These are phyloP conservation scores for Cystoisospora suis DNA, from an alignment of 169 alveolate genomes.

Conservation along the genomic window DNA sequence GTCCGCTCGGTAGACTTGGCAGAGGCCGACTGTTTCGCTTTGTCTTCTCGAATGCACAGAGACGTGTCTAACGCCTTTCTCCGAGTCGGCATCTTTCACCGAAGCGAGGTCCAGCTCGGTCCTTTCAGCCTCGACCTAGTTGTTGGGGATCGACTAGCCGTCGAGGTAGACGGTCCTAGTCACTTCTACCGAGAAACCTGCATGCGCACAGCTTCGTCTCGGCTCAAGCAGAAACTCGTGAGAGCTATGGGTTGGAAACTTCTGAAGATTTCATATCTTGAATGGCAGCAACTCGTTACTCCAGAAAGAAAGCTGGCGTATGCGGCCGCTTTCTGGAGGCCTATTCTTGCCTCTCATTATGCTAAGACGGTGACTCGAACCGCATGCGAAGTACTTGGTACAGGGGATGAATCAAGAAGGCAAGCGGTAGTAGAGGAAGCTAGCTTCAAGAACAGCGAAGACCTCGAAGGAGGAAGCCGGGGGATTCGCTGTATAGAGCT, in stretches of 20 bases:
- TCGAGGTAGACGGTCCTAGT: slow-evolving; percentile 35
- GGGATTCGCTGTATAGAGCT: too few species aligned
- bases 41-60: neutral
- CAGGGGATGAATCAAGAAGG: neutral
- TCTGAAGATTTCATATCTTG: neutral
- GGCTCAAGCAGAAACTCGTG: slow-evolving; percentile 9
- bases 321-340: slow-evolving; percentile 4
- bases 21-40: slow-evolving; percentile 6
- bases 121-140: slow-evolving; percentile 37
- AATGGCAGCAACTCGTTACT: slow-evolving; percentile 27
- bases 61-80: slow-evolving; percentile 36
- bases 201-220: slow-evolving; percentile 32
- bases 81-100: neutral
- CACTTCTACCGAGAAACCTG: slow-evolving; percentile 29
- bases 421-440: neutral
- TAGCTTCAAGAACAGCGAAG: neutral
- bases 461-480: too few species aligned
- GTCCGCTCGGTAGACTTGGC: slow-evolving; percentile 15
- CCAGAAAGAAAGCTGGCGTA: neutral
- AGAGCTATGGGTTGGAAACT: slow-evolving; percentile 10
- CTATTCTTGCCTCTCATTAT: neutral
- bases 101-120: slow-evolving; percentile 29
- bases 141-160: neutral
- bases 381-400: neutral
- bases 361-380: neutral